Conservation (phyloP, 2,329 filamentous ascomycete genomes). For the Xylariaceae sp. region DNA sequence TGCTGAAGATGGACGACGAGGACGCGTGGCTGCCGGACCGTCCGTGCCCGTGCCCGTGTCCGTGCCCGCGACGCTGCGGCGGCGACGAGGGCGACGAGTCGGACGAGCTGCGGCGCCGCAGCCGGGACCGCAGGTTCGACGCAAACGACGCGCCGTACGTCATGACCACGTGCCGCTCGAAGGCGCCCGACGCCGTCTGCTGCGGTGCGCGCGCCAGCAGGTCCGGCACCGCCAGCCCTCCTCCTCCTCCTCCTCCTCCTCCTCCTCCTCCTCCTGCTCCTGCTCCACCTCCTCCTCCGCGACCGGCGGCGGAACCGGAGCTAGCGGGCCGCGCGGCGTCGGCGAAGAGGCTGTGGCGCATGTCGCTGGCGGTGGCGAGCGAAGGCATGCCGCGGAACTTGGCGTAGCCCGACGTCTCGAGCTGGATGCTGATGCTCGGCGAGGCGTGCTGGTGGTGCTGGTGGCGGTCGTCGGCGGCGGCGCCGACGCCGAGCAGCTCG, state of each 20-base stretch:
- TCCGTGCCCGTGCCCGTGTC: conserved; percentile 15
- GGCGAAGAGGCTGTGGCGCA: conserved; percentile 17
- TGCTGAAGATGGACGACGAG: conserved; percentile 28
- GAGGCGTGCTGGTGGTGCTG: conserved; percentile 21
- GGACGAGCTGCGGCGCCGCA: conserved; percentile 29
- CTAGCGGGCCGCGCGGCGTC: conserved; percentile 17
- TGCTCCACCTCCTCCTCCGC: not conserved
- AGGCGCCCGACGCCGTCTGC: conserved; percentile 24
- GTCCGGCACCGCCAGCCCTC: conserved; percentile 8
- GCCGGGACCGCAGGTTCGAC: conserved; percentile 37
- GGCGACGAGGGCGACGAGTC: conserved; percentile 5
- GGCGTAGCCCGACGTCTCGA: conserved; percentile 50
- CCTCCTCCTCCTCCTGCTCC: no score
- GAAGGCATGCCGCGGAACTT: conserved; percentile 48
- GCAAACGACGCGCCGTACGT: conserved; percentile 44
- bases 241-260: not conserved
- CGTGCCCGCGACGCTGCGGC: conserved; percentile 17
- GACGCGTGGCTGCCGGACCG: conserved; percentile 26
- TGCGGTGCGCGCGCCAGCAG: conserved; percentile 3
- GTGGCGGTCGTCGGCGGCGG: conserved; percentile 8
- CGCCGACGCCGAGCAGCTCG: conserved; percentile 19
- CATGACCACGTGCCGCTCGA: conserved; percentile 52
- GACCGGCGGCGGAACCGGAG: conserved; percentile 9
- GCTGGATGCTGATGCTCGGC: conserved; percentile 42
- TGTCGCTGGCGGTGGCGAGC: no score